Base-by-base conservation (phyloP, 2,329 filamentous ascomycete genomes). In the Microdochium trichocladiopsis region DNA sequence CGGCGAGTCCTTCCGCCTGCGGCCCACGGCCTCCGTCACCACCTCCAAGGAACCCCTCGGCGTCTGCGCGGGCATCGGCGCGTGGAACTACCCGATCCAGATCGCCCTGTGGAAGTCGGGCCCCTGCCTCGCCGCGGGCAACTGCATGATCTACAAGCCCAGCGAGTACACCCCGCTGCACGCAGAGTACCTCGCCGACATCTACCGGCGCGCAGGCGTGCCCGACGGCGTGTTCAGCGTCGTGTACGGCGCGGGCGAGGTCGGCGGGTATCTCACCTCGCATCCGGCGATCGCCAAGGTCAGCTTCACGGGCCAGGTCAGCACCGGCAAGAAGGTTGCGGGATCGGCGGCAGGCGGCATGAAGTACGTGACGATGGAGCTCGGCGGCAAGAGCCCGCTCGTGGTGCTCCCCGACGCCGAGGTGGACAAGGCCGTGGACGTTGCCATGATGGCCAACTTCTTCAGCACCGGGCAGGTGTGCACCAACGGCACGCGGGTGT, bases 361-460 rank as follows among this genome's bases (percentile, higher is more conserved):
- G 87, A 95, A 95, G 71, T 90, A 91, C 64, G 86, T 94, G 49
- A 95, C 91, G 21, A 92, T 95, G 87, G 91, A 96, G 71, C 79
- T 95, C 0, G 91, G 91, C 51, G 91, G 91, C 49, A 95, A 95
- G 72, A 90, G 86, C 55, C 88, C 90, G 1, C 75, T 90, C 43
- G 75, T 96, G 50, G 77, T 96, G 48, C 81, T 95, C 1, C 88
- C 88, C 1, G 90, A 95, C 62, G 88, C 87, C 16, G 82, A 90
- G 50, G 69, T 93, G 21, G 84, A 89, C 47, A 82, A 83, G 61
- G 91, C 91, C n/a, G 91, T 90, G 31, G 86, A 95, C 62, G 87
- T 89, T 25, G 90, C 90, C 57, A 92, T 95, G 87, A 90, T 95
- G 77, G 91, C 90, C 61, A 95, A 95, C 69, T 95, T 95, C 73